Conservation (phyloP, 2,329 filamentous ascomycete genomes). For the Aspergillus awamori region DNA sequence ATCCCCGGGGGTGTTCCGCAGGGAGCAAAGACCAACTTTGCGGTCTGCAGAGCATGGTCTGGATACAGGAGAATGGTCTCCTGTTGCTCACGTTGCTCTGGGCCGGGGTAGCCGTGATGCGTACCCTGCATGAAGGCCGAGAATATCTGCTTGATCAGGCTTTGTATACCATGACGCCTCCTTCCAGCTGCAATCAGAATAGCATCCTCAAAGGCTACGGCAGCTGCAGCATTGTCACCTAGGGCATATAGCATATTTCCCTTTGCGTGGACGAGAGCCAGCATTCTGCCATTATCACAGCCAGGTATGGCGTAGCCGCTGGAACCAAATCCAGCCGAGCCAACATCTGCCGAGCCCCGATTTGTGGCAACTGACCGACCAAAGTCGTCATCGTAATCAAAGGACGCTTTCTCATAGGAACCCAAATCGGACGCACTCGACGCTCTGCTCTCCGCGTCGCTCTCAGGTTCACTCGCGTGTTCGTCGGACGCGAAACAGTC, state of each 20-base stretch:
- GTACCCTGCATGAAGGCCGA: constrained; percentile 62
- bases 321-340: constrained; percentile 64
- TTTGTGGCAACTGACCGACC: constrained; percentile 31
- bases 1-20: constrained; percentile 80
- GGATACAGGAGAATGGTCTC: constrained; percentile 79
- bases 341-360: constrained; percentile 31
- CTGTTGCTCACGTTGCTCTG: constrained; percentile 36
- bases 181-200: constrained; percentile 84
- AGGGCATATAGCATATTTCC: constrained; percentile 96
- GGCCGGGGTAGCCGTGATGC: constrained; percentile 41
- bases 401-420: constrained; percentile 58
- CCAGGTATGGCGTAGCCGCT: constrained; percentile 85
- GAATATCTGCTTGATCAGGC: constrained; percentile 78
- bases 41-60: constrained; percentile 79
- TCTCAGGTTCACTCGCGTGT: constrained; percentile 62
- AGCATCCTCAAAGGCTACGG: constrained; percentile 90
- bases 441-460: constrained; percentile 58
- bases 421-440: constrained; percentile 55
- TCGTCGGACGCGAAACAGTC: constrained; percentile 56
- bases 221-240: constrained; percentile 78
- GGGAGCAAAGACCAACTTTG: constrained; percentile 76
- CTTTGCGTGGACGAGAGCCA: constrained; percentile 94
- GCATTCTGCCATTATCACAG: constrained; percentile 85
- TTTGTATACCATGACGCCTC: constrained; percentile 69
- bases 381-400: constrained; percentile 58